Evolutionary conservation across 148 eudicot genomes (phyloP), one percentile per base, ranked within the genome.

Genomic region (Nepenthes mirabilis): DNA sequence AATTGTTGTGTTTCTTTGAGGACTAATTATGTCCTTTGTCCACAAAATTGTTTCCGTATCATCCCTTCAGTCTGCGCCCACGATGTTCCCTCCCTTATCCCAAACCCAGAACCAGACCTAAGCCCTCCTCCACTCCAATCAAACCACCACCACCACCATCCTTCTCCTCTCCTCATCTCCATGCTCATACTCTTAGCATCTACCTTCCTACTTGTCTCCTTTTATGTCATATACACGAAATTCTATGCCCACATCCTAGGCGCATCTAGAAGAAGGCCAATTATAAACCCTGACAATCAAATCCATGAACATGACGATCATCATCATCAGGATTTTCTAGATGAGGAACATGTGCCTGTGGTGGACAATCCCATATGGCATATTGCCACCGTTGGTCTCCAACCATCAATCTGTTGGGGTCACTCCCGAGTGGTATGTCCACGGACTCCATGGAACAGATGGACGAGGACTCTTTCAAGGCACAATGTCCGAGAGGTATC

Each of bases 361-460:
- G 54, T 79, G 70, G 86, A 84, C 51, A 81, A 88, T 61, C 89
- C 82, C 1, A 68, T 74, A 0, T 88, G 91, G 96, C 75, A 71
- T 65, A 75, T 88, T 59, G 33, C 84, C 34, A 88, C 89, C 2
- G 70, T 83, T 1, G 96, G 96, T 37, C 64, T 88, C 6, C 74
- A 78, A 23, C 72, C 84, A 1, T 63, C 82, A 1, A 71, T 67
- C 7, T n/a, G n/a, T n/a, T n/a, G n/a, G n/a, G n/a, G n/a, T n/a
- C n/a, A n/a, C n/a, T n/a, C n/a, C n/a, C n/a, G n/a, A n/a, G n/a
- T n/a, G n/a, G n/a, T n/a, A n/a, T n/a, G n/a, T n/a, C n/a, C n/a
- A n/a, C n/a, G n/a, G n/a, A n/a, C n/a, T n/a, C n/a, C n/a, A n/a
- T n/a, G n/a, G n/a, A n/a, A n/a, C n/a, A n/a, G n/a, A n/a, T n/a